Conservation (phyloP, 768 basidiomycete genomes). For the Trametes punicea region DNA sequence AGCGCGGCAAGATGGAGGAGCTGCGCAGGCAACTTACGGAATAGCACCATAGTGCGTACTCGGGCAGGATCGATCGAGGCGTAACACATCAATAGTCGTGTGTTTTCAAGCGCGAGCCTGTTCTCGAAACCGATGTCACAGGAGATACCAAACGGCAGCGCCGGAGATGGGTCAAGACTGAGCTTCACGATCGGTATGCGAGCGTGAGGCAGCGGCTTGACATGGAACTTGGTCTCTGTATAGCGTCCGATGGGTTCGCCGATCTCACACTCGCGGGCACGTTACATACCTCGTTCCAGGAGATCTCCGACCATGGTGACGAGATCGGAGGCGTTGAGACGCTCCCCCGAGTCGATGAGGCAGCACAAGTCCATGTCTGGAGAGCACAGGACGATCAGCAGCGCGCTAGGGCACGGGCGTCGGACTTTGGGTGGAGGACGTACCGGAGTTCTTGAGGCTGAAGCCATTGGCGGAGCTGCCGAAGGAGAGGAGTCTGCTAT, state of each 20-base stretch:
- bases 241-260: slow-evolving; percentile 52
- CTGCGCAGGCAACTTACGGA: slow-evolving; percentile 62
- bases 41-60: slow-evolving; percentile 90
- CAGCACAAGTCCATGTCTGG: slow-evolving; percentile 99
- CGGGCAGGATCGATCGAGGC: slow-evolving; percentile 95
- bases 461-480: slow-evolving; percentile 98
- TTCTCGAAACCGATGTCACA: slow-evolving; percentile 99
- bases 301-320: slow-evolving; percentile 93
- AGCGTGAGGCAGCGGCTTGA: slow-evolving; percentile 94
- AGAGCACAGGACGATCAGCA: slow-evolving; percentile 2
- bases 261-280: slow-evolving; percentile 58
- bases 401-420: not conserved
- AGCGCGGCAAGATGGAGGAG: slow-evolving; percentile 19
- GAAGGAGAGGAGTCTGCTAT: slow-evolving; percentile 87
- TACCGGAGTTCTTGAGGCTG: slow-evolving; percentile 93
- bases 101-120: slow-evolving; percentile 94
- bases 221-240: slow-evolving; percentile 90
- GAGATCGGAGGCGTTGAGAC: slow-evolving; percentile 78
- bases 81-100: slow-evolving; percentile 92
- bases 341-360: slow-evolving; percentile 85
- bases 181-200: slow-evolving; percentile 99
- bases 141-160: slow-evolving; percentile 82
- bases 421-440: not conserved
- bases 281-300: slow-evolving; percentile 79
- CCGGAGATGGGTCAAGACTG: slow-evolving; percentile 81